Percentiles rank a stretch among this genome's conserved stretches.
phyloP scores from a whole-genome alignment of 768 basidiomycete species.

The Leccinum variicolor region DNA sequence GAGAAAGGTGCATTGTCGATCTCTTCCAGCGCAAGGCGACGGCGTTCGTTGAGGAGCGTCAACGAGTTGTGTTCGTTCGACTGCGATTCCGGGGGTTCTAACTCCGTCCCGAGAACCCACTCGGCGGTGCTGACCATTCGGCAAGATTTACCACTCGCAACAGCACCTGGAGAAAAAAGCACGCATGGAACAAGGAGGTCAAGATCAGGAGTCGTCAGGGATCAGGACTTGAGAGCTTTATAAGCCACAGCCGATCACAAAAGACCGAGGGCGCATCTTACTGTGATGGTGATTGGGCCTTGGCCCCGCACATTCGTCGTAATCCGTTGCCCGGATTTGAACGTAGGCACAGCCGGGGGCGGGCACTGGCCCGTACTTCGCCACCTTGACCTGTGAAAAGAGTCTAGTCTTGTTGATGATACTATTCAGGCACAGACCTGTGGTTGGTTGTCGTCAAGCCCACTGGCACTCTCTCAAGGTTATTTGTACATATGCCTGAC shows the following conservation, averaged over 20 bases:
- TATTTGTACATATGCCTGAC: not conserved
- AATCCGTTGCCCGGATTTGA: conserved; percentile 5
- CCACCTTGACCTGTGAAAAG: conserved; percentile 1
- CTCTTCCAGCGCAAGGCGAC: conserved; percentile 74
- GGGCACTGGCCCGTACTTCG: not conserved
- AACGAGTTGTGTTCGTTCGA: conserved; percentile 3
- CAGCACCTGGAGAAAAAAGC: not conserved
- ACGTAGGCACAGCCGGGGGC: not conserved
- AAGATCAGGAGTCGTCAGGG: not conserved
- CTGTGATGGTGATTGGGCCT: conserved; percentile 13
- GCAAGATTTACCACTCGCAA: not conserved
- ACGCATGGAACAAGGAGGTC: not conserved
- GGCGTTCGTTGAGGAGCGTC: conserved; percentile 55
- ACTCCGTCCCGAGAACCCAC: not conserved
- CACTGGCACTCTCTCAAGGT: not conserved
- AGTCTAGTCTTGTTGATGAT: not conserved
- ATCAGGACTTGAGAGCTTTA: conserved; percentile 6
- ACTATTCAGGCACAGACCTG: conserved; percentile 4
- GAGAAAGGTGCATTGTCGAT: conserved; percentile 84
- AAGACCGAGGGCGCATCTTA: conserved; percentile 4
- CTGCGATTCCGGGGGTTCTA: not conserved
- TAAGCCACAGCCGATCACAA: conserved; percentile 5
- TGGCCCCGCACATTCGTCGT: conserved; percentile 21
- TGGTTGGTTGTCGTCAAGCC: not conserved
- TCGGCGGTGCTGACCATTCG: conserved; percentile 11